Evolutionary conservation across 345 rosid genomes (phyloP), one percentile per base, ranked within the genome.

Genomic region (Syzygium grande): DNA sequence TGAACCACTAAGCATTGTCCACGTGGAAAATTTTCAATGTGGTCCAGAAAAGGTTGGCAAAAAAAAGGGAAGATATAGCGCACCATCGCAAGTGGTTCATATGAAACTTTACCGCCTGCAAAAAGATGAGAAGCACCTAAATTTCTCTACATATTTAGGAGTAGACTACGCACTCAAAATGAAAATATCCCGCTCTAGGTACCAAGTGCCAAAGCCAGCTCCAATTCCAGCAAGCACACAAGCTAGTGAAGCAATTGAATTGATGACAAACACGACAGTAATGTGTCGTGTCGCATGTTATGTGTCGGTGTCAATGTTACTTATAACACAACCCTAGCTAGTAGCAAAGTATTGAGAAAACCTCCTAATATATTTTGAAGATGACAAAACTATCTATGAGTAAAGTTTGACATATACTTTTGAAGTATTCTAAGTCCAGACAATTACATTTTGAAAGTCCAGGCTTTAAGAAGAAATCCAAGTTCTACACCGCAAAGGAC

Each of bases 1-100:
- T 97, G 9, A 98, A 95, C 92, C 94, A 95, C 91, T 95, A 94
- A 21, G 92, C 96, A 88, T 91, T 95, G 91, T 96, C 99, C 86
- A 94, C 88, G 89, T 90, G 94, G 90, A 96, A 90, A 89, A 95
- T 98, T 86, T 95, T 97, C 91, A 43, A 43, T 43, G 46, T 43
- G 7, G 46, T 5, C 99, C 98, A 96, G 93, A 97, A 97, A 90
- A 95, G 93, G 92, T 96, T 97, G 17, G 98, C 95, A 54, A 43
- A 43, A 43, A 43, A 43, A 43, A 43, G 46, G 46, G 46, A 43
- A 43, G 46, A 43, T 43, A 43, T 43, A 43, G 46, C 7, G 46
- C 7, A 43, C 6, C 46, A 43, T 43, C 7, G 46, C 46, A 43
- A 43, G 46, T 43, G 46, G 46, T 43, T 43, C 46, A 43, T 43